Evolutionary conservation across 2,329 filamentous ascomycete genomes (phyloP).

Genomic region (Ascochyta lentis): DNA sequence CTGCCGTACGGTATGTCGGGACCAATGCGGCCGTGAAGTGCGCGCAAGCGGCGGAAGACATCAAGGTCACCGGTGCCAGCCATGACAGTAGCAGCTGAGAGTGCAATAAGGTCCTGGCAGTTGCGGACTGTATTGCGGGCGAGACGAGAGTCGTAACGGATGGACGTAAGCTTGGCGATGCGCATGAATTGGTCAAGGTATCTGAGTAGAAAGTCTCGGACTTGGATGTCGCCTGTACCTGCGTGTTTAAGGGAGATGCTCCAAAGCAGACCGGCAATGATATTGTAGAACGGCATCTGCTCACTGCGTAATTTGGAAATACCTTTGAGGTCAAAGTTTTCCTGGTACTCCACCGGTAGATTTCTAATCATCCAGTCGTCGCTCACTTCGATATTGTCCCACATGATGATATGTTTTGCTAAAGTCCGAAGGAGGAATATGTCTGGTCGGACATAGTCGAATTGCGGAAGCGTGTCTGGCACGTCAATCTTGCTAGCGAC

Average conservation of each 20-base stretch:
- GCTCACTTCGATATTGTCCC: constrained; percentile 79
- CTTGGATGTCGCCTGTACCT: constrained; percentile 63
- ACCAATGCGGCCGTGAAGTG: constrained; percentile 86
- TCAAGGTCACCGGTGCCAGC: constrained; percentile 90
- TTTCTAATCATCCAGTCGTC: constrained; percentile 77
- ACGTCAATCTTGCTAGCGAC: constrained; percentile 92
- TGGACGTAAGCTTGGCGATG: constrained; percentile 69
- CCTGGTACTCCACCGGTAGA: constrained; percentile 73
- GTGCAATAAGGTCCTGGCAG: constrained; percentile 85
- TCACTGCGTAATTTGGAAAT: constrained; percentile 73
- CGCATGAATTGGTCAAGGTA: constrained; percentile 88
- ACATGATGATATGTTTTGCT: constrained; percentile 90
- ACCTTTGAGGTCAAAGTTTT: constrained; percentile 64
- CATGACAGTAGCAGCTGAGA: constrained; percentile 89
- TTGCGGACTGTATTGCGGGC: constrained; percentile 83
- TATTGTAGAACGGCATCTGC: constrained; percentile 92
- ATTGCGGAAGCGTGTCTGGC: constrained; percentile 86
- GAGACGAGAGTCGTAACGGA: constrained; percentile 82
- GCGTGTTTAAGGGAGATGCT: constrained; percentile 57
- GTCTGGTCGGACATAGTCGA: constrained; percentile 94
- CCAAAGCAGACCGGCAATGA: constrained; percentile 87
- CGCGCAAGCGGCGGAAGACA: constrained; percentile 83
- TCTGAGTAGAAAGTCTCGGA: constrained; percentile 80
- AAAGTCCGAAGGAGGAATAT: constrained; percentile 89
- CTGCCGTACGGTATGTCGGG: constrained; percentile 88